Base-by-base conservation (phyloP, 768 basidiomycete species). In the Psilocybe azurescens region DNA sequence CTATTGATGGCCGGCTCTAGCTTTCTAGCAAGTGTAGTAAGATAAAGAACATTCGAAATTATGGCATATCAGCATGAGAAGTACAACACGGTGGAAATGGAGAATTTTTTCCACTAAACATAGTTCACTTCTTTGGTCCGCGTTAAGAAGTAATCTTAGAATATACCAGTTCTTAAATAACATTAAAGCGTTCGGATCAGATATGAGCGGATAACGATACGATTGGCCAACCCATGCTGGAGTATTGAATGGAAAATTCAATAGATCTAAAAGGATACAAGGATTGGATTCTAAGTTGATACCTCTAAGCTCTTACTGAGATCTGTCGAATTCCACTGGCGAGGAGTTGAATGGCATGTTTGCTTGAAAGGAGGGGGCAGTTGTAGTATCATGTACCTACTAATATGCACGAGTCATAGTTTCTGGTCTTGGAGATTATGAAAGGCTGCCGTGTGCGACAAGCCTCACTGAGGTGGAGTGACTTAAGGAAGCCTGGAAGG, bases 71-170 rank as follows among this genome's bases (percentile, higher is more conserved):
- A 41, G 18, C 60, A 61, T 16, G 38, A 29, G 29, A 61, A 38
- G 33, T 56, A 61, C 3, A 61, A 29, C 14, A 29, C 36, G 11
- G 60, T 56, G 13, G 53, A 55, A 2, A 61, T 13, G 2, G 32
- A 47, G n/a, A 54, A 54, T 32, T 56, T 54, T 33, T 47, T 46
- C 13, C 24, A 14, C 60, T 53, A 61, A 30, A 61, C 16, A n/a
- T 56, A 61, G 18, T 46, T 54, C 11, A 61, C 60, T 32, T 61
- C 60, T 24, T 41, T 32, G 3, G 53, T 54, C 53, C 53, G 56
- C 9, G 60, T 61, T 20, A 61, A 49, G 16, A 47, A 32, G 39
- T 55, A 61, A 29, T 61, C 60, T 18, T 55, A 61, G 41, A 54
- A 61, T 20, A 20, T 13, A 61, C n/a, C 30, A 61, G 20, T 1